Conservation (phyloP, 192 early-diverging fungal species). For the Coemansia sp. region DNA sequence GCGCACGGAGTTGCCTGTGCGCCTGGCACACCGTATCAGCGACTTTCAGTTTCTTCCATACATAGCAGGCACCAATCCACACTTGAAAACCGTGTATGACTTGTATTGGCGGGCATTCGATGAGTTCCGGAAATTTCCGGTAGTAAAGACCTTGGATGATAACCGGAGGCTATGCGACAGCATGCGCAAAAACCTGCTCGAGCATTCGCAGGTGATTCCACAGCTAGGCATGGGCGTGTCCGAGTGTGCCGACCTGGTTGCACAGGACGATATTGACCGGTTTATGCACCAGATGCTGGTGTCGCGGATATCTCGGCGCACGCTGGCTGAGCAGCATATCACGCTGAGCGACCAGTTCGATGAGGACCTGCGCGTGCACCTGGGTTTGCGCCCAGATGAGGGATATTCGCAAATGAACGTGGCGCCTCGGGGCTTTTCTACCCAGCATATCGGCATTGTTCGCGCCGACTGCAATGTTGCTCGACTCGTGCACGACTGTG, state of each 20-base stretch:
- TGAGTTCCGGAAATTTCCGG: constrained; percentile 64
- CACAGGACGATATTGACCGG: constrained; percentile 62
- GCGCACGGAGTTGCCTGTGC: constrained; percentile 79
- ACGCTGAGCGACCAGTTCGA: constrained; percentile 67
- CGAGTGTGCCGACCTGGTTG: constrained; percentile 73
- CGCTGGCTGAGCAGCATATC: constrained; percentile 92
- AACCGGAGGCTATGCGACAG: constrained; percentile 79
- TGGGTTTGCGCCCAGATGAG: constrained; percentile 20
- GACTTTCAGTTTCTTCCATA: constrained; percentile 92
- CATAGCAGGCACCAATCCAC: constrained; percentile 89
- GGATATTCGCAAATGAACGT: constrained; percentile 43
- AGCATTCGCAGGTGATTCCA: constrained; percentile 83
- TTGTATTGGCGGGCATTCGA: constrained; percentile 96
- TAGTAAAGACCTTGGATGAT: constrained; percentile 75
- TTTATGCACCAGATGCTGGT: constrained; percentile 91
- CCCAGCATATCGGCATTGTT: constrained; percentile 55
- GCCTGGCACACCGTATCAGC: constrained; percentile 88
- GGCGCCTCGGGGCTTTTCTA: constrained; percentile 54
- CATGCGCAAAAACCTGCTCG: constrained; percentile 68
- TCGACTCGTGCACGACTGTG: constrained; percentile 53
- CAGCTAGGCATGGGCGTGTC: constrained; percentile 83
- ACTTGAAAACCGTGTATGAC: constrained; percentile 79
- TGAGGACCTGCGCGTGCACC: constrained; percentile 35
- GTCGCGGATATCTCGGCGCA: constrained; percentile 83
- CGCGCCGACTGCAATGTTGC: constrained; percentile 47